A percentile compares a stretch with the other conserved stretches of the same genome.
phyloP scores from a whole-genome alignment of 2,329 filamentous ascomycete genomes.

The Trichoderma pleuroti region DNA sequence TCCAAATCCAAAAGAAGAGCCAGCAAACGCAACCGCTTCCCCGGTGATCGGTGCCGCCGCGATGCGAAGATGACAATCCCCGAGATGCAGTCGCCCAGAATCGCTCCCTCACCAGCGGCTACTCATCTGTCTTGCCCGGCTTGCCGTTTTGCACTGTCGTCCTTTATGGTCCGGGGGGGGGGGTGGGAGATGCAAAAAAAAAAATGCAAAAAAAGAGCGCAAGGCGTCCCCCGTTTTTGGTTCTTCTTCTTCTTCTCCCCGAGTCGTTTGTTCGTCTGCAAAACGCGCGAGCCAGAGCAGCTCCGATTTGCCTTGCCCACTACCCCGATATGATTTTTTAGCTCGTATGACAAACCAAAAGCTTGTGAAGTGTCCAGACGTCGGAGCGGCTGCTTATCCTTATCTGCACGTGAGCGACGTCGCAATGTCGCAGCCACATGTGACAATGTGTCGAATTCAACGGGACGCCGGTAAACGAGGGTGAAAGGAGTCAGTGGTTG shows the following conservation, averaged over 20 bases:
- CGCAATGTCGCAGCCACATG: not conserved
- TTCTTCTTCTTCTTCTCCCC: not conserved
- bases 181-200: not conserved
- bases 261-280: conserved; percentile 4
- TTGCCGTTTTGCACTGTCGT: not conserved
- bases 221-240: not conserved
- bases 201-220: not conserved
- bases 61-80: conserved; percentile 4
- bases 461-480: not conserved
- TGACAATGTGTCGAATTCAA: not conserved
- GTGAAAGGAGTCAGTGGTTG: not conserved
- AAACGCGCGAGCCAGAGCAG: conserved; percentile 5
- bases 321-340: conserved; percentile 13
- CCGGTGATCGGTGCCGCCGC: not conserved
- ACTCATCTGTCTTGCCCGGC: conserved; percentile 17
- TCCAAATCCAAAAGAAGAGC: not conserved
- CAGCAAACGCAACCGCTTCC: not conserved
- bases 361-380: conserved; percentile 16
- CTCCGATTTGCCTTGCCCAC: conserved; percentile 5
- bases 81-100: conserved; percentile 18
- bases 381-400: conserved; percentile 5
- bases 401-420: conserved; percentile 16
- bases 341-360: conserved; percentile 15
- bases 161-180: not conserved
- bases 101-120: conserved; percentile 18